Conservation (phyloP, 2,329 filamentous ascomycete species). For the Colletotrichum tofieldiae region DNA sequence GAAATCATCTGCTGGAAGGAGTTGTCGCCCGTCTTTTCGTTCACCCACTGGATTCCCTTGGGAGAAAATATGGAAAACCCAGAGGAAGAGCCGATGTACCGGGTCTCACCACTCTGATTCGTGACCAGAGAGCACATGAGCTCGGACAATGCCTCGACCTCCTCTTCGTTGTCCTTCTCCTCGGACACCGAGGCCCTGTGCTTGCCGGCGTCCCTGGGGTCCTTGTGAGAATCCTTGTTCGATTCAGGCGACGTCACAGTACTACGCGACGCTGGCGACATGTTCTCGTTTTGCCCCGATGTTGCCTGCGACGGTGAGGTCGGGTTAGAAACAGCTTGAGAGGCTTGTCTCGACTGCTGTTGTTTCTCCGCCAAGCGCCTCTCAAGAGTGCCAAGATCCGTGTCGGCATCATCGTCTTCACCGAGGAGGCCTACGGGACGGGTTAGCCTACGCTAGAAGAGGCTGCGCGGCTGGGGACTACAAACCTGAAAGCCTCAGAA, state of each 20-base stretch:
- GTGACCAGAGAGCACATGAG: constrained; percentile 99
- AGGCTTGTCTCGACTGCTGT: constrained; percentile 65
- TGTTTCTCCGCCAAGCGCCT: constrained; percentile 77
- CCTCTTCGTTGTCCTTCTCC: constrained; percentile 70
- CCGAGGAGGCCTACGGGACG: constrained; percentile 76
- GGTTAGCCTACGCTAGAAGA: constrained; percentile 46
- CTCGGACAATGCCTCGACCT: constrained; percentile 91
- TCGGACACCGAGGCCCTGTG: constrained; percentile 57
- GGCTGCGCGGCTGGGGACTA: not conserved
- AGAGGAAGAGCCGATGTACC: constrained; percentile 97
- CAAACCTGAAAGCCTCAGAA: constrained; percentile 85
- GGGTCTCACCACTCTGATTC: constrained; percentile 93
- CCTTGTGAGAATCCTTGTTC: constrained; percentile 57
- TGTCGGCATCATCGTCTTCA: constrained; percentile 88
- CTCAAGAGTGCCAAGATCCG: constrained; percentile 90
- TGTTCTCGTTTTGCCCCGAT: constrained; percentile 59
- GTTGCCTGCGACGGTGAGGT: constrained; percentile 66
- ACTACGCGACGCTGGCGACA: constrained; percentile 66
- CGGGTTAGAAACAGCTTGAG: constrained; percentile 65
- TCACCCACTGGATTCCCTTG: constrained; percentile 98
- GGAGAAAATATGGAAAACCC: constrained; percentile 99
- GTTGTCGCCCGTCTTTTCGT: constrained; percentile 95
- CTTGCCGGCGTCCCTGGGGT: constrained; percentile 54
- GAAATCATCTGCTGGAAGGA: constrained; percentile 97
- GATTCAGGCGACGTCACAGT: constrained; percentile 69